Evolutionary conservation across 139 green algal species (phyloP), one percentile per base, ranked within the genome.

Genomic region (Chlorella sorokiniana): DNA sequence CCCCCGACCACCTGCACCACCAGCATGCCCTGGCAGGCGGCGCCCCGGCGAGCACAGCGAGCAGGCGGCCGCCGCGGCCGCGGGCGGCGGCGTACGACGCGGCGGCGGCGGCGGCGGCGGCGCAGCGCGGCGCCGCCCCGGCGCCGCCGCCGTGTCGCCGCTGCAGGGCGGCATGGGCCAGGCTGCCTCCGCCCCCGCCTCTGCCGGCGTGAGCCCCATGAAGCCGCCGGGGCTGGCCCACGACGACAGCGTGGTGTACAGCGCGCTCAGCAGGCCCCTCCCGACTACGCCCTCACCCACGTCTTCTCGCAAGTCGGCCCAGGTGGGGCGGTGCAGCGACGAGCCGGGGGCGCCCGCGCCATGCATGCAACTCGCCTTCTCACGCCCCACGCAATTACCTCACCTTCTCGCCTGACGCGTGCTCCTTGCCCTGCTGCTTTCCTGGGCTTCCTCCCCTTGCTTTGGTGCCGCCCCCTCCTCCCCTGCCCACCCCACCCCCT

Each of bases 211-310:
- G 35, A 69, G 65, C 65, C 78, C 78, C 51, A 69, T 83, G 9
- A 83, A 74, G 44, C 27, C 67, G 14, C 65, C 77, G 37, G 51
- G 29, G 3, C 37, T 51, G 4, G 48, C 59, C 51, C 48, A 69
- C 35, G 79, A 84, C 41, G 69, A 71, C 14, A 84, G 38, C 9
- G 59, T 85, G n/a, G 75, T 92, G 38, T 93, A 88, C 83, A 92
- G 89, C 2, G 45, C 79, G 4, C 82, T 93, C 0, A 73, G 52
- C 33, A 69, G 87, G 31, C 90, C 88, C 7, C 64, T 93, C 77
- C 89, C 9, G 83, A 86, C 68, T 92, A 91, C 22, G 77, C 88
- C 16, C 74, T 93, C 20, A 61, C 83, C 37, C 83, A 93, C 61
- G 79, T 92, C 54, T 93, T 93, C 51, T 85, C 73, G 1, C 61